phyloP scores from a whole-genome alignment of 495 filamentous ascomycete genomes.

The Ascodesmis nigricans region DNA sequence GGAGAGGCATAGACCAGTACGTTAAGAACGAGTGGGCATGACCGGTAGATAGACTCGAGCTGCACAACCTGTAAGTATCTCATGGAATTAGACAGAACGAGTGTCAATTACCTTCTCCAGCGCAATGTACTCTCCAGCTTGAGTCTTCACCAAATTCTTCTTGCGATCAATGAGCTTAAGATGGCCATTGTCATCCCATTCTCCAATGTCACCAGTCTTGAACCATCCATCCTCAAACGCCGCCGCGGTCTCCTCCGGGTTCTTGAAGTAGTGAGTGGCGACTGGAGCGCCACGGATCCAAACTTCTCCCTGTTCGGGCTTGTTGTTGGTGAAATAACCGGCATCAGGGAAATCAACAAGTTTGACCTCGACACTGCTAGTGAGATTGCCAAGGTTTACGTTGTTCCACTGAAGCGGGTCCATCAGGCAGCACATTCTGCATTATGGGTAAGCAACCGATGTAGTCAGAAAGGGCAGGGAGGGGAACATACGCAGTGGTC shows the following conservation, averaged over 20 bases:
- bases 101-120: slow-evolving; percentile 48
- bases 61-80: slow-evolving; percentile 8
- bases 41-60: slow-evolving; percentile 86
- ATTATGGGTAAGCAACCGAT: background rate
- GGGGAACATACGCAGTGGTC: slow-evolving; percentile 38
- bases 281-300: slow-evolving; percentile 71
- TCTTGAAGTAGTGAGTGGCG: slow-evolving; percentile 51
- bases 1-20: slow-evolving; percentile 82
- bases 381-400: slow-evolving; percentile 54
- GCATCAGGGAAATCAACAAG: slow-evolving; percentile 89
- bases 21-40: slow-evolving; percentile 65
- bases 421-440: slow-evolving; percentile 64
- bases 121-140: slow-evolving; percentile 93
- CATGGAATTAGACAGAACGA: background rate
- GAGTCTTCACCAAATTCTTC: slow-evolving; percentile 95
- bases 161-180: slow-evolving; percentile 84
- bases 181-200: slow-evolving; percentile 64
- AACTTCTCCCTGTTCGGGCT: slow-evolving; percentile 74
- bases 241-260: slow-evolving; percentile 63
- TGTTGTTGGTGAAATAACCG: slow-evolving; percentile 69
- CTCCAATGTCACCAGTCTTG: slow-evolving; percentile 86
- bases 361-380: slow-evolving; percentile 71
- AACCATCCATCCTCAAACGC: slow-evolving; percentile 73
- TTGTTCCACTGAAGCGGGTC: slow-evolving; percentile 80
- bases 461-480: background rate